Base-by-base conservation (phyloP, 192 early-diverging fungal genomes). In the Rhizoclosmatium sp. region DNA sequence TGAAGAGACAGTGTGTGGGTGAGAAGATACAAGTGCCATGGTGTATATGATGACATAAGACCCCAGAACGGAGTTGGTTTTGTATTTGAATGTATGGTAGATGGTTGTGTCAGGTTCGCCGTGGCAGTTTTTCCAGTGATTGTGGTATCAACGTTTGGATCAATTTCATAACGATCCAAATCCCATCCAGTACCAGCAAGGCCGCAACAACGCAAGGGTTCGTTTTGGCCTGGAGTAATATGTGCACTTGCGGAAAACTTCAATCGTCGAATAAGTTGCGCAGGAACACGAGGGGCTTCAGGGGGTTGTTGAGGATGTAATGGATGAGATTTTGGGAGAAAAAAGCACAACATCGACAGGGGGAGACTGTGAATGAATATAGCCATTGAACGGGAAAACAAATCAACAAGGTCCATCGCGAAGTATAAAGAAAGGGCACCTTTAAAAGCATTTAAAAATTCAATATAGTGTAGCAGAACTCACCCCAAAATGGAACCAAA, bases 401-500 rank as follows among this genome's bases (percentile, higher is more conserved):
- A 41, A 61, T 79, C 78, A 21, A 79, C 78, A 5, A 79, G 47
- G 59, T 79, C 78, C 78, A 79, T 79, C 14, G 46, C 49, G 60
- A 69, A 79, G 69, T 79, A 79, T 3, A 79, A 40, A 16, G 68
- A 60, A 1, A 79, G 47, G 42, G 78, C 78, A 31, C 78, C 78
- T 79, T 47, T 76, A n/a, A 51, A 71, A 46, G 16, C 12, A 58
- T 16, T 19, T 19, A 61, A 23, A 7, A 19, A 31, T 14, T 23
- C 23, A 73, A 73, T 44, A 31, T 31, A 31, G 31, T 31, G 31
- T 31, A 31, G 31, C 31, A 66, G 14, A 16, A 65, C 80, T 78
- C 64, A 84, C 80, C 58, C 12, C 82, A 65, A 54, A 85, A 85
- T 12, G 84, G 84, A 2, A 82, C 47, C 0, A 76, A 66, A 64